Base-by-base conservation (phyloP, 1,284 basidiomycete species). In the Ceratobasidium sp. region DNA sequence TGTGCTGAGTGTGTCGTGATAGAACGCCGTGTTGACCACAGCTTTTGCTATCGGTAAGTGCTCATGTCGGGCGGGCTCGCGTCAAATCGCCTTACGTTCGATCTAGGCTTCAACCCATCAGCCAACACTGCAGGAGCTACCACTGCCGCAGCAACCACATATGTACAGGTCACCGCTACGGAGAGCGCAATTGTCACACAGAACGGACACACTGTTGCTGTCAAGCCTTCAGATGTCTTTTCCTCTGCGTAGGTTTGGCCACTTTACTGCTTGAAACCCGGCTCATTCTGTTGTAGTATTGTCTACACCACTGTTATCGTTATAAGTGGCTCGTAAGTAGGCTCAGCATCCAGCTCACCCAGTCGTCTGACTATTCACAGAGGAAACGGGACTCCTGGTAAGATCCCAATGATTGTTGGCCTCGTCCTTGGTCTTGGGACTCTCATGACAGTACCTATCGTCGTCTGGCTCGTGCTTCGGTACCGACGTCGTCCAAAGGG, bases 271-370 rank as follows among this genome's bases (percentile, higher is more conserved):
- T 10, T 45, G 28, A 9, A 34, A 9, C 18, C 28, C 30, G 12
- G 14, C 53, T 70, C 1, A 70, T 32, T 14, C n/a, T 34, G n/a
- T 36, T 14, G 6, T 21, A 70, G 65, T 18, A 28, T 70, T n/a
- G 53, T 70, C 1, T 70, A 58, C 43, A 70, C 65, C 14, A 70
- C 65, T 10, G n/a, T 70, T 34, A 36, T 70, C 18, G 65, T 70
- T 18, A 30, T 10, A 21, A 34, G 16, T 9, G 30, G 32, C 26
- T 39, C 41, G 65, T 70, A 32, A 58, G 65, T 58, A 9, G 21
- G 3, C 4, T 10, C 8, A 21, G 43, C 34, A 21, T 18, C 41
- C 6, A 46, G 36, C 21, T 21, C 41, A 5, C 5, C 41, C 16
- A 36, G 1, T 2, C 23, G 36, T 8, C 52, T 55, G 41, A 70